Percentiles rank a stretch among this genome's conserved stretches.
Conservation (phyloP, 2,329 filamentous ascomycete species). For the Paecilomyces dactylethromorphus region DNA sequence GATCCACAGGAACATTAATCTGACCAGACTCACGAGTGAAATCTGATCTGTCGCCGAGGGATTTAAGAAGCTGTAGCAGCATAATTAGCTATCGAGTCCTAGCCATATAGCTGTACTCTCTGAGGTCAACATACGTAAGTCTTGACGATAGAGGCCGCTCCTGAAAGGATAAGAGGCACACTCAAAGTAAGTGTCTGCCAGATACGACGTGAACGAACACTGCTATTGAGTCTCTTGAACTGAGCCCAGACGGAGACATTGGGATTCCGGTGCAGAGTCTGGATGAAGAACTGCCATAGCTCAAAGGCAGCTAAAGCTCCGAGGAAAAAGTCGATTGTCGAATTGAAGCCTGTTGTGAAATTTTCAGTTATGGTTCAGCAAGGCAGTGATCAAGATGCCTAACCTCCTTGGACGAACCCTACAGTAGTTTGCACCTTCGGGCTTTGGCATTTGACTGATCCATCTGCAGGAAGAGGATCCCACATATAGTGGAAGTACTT, state of each 20-base stretch:
- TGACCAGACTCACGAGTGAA: slow-evolving; percentile 19
- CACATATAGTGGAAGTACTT: slow-evolving; percentile 34
- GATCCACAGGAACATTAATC: not conserved
- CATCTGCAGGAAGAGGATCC: slow-evolving; percentile 26
- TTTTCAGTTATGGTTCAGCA: not conserved
- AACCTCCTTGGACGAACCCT: slow-evolving; percentile 31
- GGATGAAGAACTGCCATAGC: slow-evolving; percentile 29
- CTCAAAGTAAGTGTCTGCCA: slow-evolving; percentile 30
- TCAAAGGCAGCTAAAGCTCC: slow-evolving; percentile 25
- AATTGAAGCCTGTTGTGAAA: slow-evolving; percentile 21
- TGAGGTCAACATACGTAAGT: slow-evolving; percentile 19
- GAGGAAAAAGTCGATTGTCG: slow-evolving; percentile 26
- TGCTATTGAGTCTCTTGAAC: slow-evolving; percentile 22
- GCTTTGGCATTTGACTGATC: slow-evolving; percentile 27
- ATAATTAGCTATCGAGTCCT: not conserved
- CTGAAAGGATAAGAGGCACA: slow-evolving; percentile 27
- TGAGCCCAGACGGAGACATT: slow-evolving; percentile 19
- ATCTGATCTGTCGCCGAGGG: slow-evolving; percentile 24
- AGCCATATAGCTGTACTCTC: not conserved
- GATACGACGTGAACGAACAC: slow-evolving; percentile 23
- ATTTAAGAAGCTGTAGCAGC: slow-evolving; percentile 23
- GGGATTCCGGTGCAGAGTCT: slow-evolving; percentile 17
- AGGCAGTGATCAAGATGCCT: not conserved
- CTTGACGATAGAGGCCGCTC: slow-evolving; percentile 29
- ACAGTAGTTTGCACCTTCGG: slow-evolving; percentile 26